Base-by-base conservation (phyloP, 1,139 yeast genomes). In the Lodderomyces pseudojiufengensis region DNA sequence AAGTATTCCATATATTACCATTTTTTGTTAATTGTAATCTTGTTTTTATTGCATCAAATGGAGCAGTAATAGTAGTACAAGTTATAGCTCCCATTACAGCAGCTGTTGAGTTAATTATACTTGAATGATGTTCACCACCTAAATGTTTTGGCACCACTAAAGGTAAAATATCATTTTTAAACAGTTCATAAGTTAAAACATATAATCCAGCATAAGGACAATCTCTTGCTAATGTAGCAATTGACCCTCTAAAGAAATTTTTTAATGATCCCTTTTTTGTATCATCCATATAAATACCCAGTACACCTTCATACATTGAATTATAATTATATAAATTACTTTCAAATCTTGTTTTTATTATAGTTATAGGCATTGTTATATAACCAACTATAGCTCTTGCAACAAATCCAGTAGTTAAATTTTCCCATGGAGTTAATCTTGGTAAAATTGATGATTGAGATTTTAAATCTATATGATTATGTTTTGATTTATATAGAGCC, bases 141-240 rank as follows among this genome's bases (percentile, higher is more conserved):
- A 33, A 26, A 9, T 29, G 6, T 9, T 28, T 18, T 4, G 39
- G 40, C 13, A 37, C 29, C 9, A 56, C 5, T 6, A 46, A 36
- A 3, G 63, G 67, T 29, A 63, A 42, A 11, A 57, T 44, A 21
- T 54, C 63, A 29, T 57, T 54, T 40, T 90, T 90, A 48, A 80
- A 70, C 39, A 78, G 72, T 55, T 90, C 97, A 57, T 90, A 90
- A 42, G 87, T 75, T 32, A 88, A 63, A 23, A 92, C 90, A 52
- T 92, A 92, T 6, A 92, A 56, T 2, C 98, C 98, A 3, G 98
- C 97, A 57, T 92, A 86, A 1, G 98, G 98, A 31, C 96, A 94
- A 59, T 92, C 98, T 44, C 98, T 64, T 12, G 88, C 75, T 45
- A 84, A 75, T 0, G 98, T 92, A 3, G 95, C 95, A 3, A 84